These are phyloP conservation scores for Isatis lusitanica DNA, from an alignment of 441 rosid genomes.

Conservation along the genomic window DNA sequence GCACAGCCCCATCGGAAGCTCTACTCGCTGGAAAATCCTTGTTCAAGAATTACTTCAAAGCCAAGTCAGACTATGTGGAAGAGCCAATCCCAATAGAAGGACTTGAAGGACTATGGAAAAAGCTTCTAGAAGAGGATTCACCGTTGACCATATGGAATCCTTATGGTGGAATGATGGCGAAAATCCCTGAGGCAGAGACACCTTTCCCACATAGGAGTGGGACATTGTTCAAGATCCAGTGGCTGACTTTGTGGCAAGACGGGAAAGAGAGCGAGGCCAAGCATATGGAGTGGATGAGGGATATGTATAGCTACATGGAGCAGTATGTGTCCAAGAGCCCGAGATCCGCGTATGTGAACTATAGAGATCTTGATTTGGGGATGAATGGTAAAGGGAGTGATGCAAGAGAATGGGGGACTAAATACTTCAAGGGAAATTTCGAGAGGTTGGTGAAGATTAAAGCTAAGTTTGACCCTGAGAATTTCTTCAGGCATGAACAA, in stretches of 20 bases:
- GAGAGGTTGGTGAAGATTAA: conserved; percentile 40
- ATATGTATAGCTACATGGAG: conserved; percentile 36
- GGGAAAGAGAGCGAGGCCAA: conserved; percentile 34
- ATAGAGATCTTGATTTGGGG: conserved; percentile 51
- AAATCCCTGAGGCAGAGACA: conserved; percentile 35
- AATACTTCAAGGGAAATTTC: conserved; percentile 36
- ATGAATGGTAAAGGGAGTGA: conserved; percentile 39
- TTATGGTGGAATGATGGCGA: conserved; percentile 45
- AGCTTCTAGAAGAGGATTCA: conserved; percentile 33
- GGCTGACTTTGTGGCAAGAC: conserved; percentile 38
- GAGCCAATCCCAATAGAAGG: conserved; percentile 37
- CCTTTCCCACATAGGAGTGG: conserved; percentile 50
- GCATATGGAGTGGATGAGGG: conserved; percentile 44
- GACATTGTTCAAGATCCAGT: conserved; percentile 42
- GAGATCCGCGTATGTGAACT: conserved; percentile 46
- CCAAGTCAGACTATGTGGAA: conserved; percentile 48
- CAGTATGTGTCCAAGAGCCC: conserved; percentile 43
- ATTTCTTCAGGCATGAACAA: conserved; percentile 42
- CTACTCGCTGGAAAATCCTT: conserved; percentile 38
- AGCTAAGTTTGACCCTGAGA: conserved; percentile 38
- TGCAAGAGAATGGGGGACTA: conserved; percentile 43
- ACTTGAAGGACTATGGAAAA: conserved; percentile 40
- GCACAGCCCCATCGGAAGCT: conserved; percentile 34
- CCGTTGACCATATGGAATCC: conserved; percentile 45
- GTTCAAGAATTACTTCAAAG: conserved; percentile 43